Evolutionary conservation across 164 flowering plant species (phyloP), one percentile per base, ranked within the genome.

Genomic region (Amborella trichopoda): DNA sequence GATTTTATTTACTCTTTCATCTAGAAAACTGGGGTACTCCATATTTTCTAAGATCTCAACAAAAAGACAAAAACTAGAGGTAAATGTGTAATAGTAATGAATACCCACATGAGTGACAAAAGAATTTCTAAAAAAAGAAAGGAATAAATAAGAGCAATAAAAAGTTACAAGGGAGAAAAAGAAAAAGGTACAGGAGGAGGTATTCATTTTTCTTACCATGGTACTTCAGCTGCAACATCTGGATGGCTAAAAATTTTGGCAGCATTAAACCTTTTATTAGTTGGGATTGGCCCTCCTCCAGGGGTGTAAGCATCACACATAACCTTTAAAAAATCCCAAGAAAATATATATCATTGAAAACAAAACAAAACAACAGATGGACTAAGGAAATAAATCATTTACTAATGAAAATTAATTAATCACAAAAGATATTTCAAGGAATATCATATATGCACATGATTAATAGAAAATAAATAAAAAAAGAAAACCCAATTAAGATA

Each of bases 281-380:
- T 66, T 1, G 76, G 64, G 38, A 68, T 73, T 0, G 78, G 71
- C 26, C 64, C 70, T 17, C 78, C 82, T 1, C 55, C 62, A 0
- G 82, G 82, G 10, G 73, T 67, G 50, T 76, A 76, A 23, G 74
- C 34, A 48, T 76, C 82, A 32, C 78, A 76, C 48, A 74, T 61
- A 5, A 74, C 59, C 59, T 55, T 13, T n/a, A n/a, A n/a, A n/a
- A n/a, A n/a, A n/a, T n/a, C n/a, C n/a, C n/a, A n/a, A n/a, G n/a
- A n/a, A n/a, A n/a, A n/a, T n/a, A n/a, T n/a, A n/a, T n/a, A n/a
- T n/a, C n/a, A n/a, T n/a, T n/a, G n/a, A 43, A 12, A 6, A 49
- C 26, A 19, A 44, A 53, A 30, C 12, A 53, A 17, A n/a, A 46
- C 19, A n/a, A 10, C 19, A 26, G 20, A n/a, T 3, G 8, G 17